Evolutionary conservation across 1,139 yeast species (phyloP).

Genomic region (Suhomyces maxii): DNA sequence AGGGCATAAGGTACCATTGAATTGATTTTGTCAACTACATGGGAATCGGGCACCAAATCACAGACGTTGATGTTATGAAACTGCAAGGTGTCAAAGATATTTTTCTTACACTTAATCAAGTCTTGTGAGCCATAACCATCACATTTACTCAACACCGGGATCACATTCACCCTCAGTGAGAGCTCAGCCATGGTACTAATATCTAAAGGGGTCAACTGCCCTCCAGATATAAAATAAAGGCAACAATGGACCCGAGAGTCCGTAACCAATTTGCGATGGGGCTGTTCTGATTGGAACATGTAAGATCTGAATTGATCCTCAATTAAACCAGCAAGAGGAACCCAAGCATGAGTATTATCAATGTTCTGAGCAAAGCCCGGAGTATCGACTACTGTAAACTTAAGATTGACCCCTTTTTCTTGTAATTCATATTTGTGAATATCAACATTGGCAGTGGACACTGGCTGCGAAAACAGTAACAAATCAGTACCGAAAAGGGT

Average conservation of each 20-base stretch:
- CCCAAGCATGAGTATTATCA: slow-evolving; percentile 56
- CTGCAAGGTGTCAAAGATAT: slow-evolving; percentile 44
- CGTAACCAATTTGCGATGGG: slow-evolving; percentile 45
- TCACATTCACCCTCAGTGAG: slow-evolving; percentile 62
- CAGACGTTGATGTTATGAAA: slow-evolving; percentile 57
- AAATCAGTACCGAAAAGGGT: slow-evolving; percentile 21
- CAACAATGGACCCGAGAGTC: slow-evolving; percentile 78
- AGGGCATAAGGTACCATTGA: slow-evolving; percentile 58
- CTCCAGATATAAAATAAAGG: slow-evolving; percentile 55
- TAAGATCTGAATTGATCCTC: slow-evolving; percentile 39
- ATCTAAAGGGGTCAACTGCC: slow-evolving; percentile 53
- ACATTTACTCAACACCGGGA: slow-evolving; percentile 76
- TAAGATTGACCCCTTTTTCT: slow-evolving; percentile 18
- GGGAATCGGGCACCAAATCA: slow-evolving; percentile 49
- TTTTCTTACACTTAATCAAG: slow-evolving; percentile 41
- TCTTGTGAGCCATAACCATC: slow-evolving; percentile 59
- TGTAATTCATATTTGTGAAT: slow-evolving; percentile 10
- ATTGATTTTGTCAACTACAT: slow-evolving; percentile 30
- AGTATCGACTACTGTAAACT: slow-evolving; percentile 35
- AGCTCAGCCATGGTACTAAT: slow-evolving; percentile 68
- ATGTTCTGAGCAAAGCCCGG: slow-evolving; percentile 46
- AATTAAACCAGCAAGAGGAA: slow-evolving; percentile 55
- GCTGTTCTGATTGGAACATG: slow-evolving; percentile 48
- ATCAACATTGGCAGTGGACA: slow-evolving; percentile 3
- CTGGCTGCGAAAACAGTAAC: slow-evolving; percentile 3